These are phyloP conservation scores for Mrakia hoshinonis DNA, from an alignment of 768 basidiomycete species.

Conservation along the genomic window DNA sequence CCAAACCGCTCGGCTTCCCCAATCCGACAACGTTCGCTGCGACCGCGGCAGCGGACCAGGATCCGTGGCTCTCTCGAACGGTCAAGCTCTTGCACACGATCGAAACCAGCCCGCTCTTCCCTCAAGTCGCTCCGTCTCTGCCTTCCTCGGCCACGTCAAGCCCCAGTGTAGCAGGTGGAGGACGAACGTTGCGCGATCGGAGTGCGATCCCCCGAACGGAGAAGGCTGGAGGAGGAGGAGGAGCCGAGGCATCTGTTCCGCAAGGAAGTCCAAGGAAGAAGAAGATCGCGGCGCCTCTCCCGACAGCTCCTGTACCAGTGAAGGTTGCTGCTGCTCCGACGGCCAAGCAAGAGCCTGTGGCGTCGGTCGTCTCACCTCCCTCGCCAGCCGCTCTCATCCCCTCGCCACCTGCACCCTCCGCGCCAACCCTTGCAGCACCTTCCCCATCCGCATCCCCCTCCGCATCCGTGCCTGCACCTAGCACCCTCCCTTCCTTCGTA, in stretches of 20 bases:
- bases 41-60: neutral
- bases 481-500: neutral
- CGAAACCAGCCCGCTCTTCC: conserved; percentile 12
- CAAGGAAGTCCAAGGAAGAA: conserved; percentile 2
- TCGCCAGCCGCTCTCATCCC: neutral
- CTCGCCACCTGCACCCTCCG: neutral
- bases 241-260: neutral
- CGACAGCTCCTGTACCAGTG: neutral
- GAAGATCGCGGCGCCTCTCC: neutral
- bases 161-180: neutral
- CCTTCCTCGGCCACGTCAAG: neutral
- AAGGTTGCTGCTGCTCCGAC: neutral
- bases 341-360: neutral
- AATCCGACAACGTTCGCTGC: neutral
- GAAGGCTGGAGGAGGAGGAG: neutral
- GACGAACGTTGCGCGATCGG: conserved; percentile 15
- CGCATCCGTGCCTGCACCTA: neutral
- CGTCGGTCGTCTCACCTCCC: neutral
- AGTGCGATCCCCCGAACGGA: conserved; percentile 5
- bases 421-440: neutral
- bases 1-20: neutral
- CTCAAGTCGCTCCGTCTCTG: neutral
- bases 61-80: conserved; percentile 2
- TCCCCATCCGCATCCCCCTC: neutral
- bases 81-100: neutral